Percentiles rank a stretch among this genome's conserved stretches.
Conservation (phyloP, 176 grass and related monocot species). For the Lolium multiflorum region DNA sequence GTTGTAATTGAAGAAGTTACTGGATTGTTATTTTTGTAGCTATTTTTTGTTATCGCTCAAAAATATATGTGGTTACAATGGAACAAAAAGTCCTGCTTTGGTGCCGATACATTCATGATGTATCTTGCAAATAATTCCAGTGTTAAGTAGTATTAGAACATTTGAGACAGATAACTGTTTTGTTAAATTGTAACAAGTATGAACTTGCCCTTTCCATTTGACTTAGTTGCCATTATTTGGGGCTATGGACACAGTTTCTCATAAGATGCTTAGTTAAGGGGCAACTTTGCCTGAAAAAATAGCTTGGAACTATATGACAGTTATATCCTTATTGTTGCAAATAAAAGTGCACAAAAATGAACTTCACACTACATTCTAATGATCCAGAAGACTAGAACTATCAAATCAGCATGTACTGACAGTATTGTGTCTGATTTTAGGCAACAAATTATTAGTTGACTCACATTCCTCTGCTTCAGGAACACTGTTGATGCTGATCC, state of each 20-base stretch:
- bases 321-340: background rate
- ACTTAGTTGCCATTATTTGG: background rate
- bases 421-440: slow-evolving; percentile 23
- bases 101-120: slow-evolving; percentile 20
- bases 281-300: background rate
- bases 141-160: slow-evolving; percentile 2
- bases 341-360: background rate
- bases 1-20: background rate
- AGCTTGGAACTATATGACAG: background rate
- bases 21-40: background rate
- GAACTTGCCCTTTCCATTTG: slow-evolving; percentile 4
- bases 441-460: slow-evolving; percentile 24
- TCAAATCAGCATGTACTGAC: background rate
- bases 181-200: slow-evolving; percentile 4
- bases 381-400: background rate
- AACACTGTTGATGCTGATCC: slow-evolving; percentile 91
- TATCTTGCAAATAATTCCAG: slow-evolving; percentile 10
- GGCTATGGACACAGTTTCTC: background rate
- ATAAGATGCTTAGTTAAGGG: slow-evolving; percentile 11
- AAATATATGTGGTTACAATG: background rate
- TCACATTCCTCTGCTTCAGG: slow-evolving; percentile 63
- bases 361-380: background rate
- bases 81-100: background rate
- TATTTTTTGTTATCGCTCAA: background rate
- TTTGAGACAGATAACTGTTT: background rate